Base-by-base conservation (phyloP, 2,329 filamentous ascomycete genomes). In the Colletotrichum incanum region DNA sequence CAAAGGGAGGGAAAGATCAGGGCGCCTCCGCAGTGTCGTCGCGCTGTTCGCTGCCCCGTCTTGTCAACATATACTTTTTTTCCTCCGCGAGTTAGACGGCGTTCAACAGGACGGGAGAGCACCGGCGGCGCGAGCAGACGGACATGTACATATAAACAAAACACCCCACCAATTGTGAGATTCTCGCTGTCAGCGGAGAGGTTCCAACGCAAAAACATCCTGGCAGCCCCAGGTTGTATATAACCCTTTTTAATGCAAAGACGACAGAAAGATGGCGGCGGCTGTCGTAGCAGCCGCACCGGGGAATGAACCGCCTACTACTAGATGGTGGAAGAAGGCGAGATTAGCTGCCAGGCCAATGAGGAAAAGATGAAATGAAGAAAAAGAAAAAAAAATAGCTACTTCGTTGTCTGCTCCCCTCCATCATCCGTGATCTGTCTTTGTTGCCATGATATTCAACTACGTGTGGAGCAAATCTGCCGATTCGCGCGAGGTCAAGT, bases 201-300 rank as follows among this genome's bases (percentile, higher is more conserved):
- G 61, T 34, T 64, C 47, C 9, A 7, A 49, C 23, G n/a, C 26
- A 59, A 45, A 49, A 39, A 43, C 60, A 63, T 16, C 47, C 26
- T 63, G 26, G 59, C 49, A 63, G n/a, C 28, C 37, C 49, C 31
- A 43, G 62, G 64, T 41, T 73, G 69, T 73, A 72, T n/a, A 73
- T 69, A 74, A 23, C 60, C 70, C 39, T 55, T 71, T 73, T 56
- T 74, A 74, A 74, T 74, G 72, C 59, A 41, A 71, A 73, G 64
- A 72, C 43, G 41, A 59, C 39, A 43, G 65, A 43, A 28, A 39
- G 28, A 20, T 28, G 5, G 23, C 5, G 45, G 45, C 23, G 34
- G 47, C 47, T 26, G 37, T 37, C 20, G 26, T 16, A 37, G 60
- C 60, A 43, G 47, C 34, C 31, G 49, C 20, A 20, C 11, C 5